Conservation (phyloP, 2,329 filamentous ascomycete genomes). For the Septoria petroselini region DNA sequence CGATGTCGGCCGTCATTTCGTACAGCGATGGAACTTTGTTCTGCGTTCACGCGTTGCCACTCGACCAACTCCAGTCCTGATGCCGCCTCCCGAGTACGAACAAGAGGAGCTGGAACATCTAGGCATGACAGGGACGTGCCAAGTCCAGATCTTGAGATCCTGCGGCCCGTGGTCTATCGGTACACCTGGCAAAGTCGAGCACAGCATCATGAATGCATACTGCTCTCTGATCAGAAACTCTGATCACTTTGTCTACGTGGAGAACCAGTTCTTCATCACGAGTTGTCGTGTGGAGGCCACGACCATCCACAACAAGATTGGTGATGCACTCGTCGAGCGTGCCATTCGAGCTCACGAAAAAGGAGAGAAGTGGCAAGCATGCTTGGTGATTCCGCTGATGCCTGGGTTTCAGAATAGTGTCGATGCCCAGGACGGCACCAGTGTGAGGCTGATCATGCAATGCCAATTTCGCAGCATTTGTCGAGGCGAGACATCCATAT, state of each 20-base stretch:
- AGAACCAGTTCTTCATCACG: slow-evolving; percentile 98
- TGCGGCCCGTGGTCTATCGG: slow-evolving; percentile 90
- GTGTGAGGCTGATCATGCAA: slow-evolving; percentile 91
- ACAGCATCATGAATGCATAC: slow-evolving; percentile 95
- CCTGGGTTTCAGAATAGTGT: slow-evolving; percentile 98
- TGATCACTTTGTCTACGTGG: slow-evolving; percentile 96
- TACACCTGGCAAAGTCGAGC: slow-evolving; percentile 75
- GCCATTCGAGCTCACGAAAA: slow-evolving; percentile 81
- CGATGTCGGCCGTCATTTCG: slow-evolving; percentile 91
- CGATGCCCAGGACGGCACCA: slow-evolving; percentile 88
- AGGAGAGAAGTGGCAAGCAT: slow-evolving; percentile 83
- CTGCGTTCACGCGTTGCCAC: slow-evolving; percentile 89
- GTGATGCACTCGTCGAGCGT: slow-evolving; percentile 88
- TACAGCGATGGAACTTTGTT: slow-evolving; percentile 97
- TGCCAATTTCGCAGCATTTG: slow-evolving; percentile 97
- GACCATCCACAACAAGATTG: slow-evolving; percentile 87
- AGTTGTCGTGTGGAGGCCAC: slow-evolving; percentile 84
- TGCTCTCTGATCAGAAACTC: slow-evolving; percentile 91
- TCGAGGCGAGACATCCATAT: slow-evolving; percentile 86
- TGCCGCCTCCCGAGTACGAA: slow-evolving; percentile 90
- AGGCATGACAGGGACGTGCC: slow-evolving; percentile 88
- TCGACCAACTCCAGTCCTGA: slow-evolving; percentile 84
- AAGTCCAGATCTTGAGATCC: slow-evolving; percentile 91
- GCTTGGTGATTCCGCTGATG: slow-evolving; percentile 90
- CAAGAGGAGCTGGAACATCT: slow-evolving; percentile 80